A percentile compares a stretch with the other conserved stretches of the same genome.
Evolutionary conservation across 78 protist genomes (phyloP).

Genomic region (Protostelium mycophagum): DNA sequence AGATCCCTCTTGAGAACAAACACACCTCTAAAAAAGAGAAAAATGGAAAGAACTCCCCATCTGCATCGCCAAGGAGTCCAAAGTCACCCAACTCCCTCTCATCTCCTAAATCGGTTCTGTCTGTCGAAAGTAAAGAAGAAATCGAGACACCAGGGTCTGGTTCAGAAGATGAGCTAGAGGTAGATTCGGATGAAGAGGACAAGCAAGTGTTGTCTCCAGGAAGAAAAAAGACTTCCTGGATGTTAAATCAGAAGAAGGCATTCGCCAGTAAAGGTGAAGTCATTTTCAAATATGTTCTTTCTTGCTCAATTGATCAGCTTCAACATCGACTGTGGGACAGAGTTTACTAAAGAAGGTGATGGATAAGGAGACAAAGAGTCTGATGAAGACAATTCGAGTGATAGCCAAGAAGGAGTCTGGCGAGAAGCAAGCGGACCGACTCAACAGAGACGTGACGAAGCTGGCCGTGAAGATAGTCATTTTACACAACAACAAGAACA

Average conservation of each 20-base stretch:
- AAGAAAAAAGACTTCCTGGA: background rate
- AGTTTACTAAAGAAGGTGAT: background rate
- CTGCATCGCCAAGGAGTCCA: too few relatives aligned
- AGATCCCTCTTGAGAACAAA: too few relatives aligned
- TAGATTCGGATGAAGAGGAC: too few relatives aligned
- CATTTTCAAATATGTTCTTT: background rate
- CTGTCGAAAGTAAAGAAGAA: background rate
- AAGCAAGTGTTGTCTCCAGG: too few relatives aligned
- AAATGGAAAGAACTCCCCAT: too few relatives aligned
- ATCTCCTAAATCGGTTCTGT: too few relatives aligned
- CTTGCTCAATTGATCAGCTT: background rate
- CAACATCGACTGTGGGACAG: background rate
- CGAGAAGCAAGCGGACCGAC: background rate
- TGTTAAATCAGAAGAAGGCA: background rate
- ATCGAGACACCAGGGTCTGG: background rate
- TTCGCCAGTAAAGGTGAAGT: background rate
- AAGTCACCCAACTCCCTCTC: too few relatives aligned
- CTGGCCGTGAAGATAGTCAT: background rate
- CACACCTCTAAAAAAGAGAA: too few relatives aligned
- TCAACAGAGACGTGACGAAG: background rate
- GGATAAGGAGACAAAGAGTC: background rate
- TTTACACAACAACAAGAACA: background rate
- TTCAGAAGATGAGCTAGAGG: too few relatives aligned
- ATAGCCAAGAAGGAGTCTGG: background rate
- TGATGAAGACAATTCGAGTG: background rate